phyloP scores from a whole-genome alignment of 2,329 filamentous ascomycete genomes.

The Hypoxylon sp. region DNA sequence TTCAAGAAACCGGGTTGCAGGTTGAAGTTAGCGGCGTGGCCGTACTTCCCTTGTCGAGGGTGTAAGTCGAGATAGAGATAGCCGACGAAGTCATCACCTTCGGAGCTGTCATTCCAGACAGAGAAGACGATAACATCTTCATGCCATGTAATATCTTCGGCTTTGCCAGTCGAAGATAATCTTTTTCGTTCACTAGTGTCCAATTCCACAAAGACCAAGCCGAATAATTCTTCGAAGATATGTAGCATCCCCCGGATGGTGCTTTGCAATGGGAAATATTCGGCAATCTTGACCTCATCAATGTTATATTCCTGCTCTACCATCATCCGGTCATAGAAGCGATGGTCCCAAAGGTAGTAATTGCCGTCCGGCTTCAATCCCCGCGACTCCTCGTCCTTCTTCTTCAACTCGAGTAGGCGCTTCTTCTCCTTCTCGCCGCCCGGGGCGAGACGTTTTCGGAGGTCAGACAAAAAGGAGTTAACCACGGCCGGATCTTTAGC shows the following conservation, averaged over 20 bases:
- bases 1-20: conserved; percentile 79
- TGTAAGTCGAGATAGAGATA: conserved; percentile 88
- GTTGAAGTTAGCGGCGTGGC: conserved; percentile 88
- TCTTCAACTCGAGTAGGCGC: conserved; percentile 81
- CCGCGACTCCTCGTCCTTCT: conserved; percentile 74
- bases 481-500: conserved; percentile 82
- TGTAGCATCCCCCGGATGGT: conserved; percentile 84
- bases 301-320: conserved; percentile 85
- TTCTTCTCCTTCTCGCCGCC: conserved; percentile 80
- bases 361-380: conserved; percentile 74
- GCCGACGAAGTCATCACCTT: conserved; percentile 81
- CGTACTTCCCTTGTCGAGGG: conserved; percentile 85
- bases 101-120: conserved; percentile 83
- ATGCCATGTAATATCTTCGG: conserved; percentile 83
- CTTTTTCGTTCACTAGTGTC: conserved; percentile 74
- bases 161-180: conserved; percentile 76
- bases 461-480: conserved; percentile 78
- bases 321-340: conserved; percentile 85
- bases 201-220: conserved; percentile 82
- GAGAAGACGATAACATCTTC: conserved; percentile 86
- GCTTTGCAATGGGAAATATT: conserved; percentile 84
- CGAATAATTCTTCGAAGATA: conserved; percentile 88
- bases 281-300: conserved; percentile 83
- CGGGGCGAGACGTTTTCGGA: conserved; percentile 75
- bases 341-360: conserved; percentile 87